Percentiles rank a stretch among this genome's conserved stretches.
Evolutionary conservation across 306 rosid genomes (phyloP).

Genomic region (Castanea crenata): DNA sequence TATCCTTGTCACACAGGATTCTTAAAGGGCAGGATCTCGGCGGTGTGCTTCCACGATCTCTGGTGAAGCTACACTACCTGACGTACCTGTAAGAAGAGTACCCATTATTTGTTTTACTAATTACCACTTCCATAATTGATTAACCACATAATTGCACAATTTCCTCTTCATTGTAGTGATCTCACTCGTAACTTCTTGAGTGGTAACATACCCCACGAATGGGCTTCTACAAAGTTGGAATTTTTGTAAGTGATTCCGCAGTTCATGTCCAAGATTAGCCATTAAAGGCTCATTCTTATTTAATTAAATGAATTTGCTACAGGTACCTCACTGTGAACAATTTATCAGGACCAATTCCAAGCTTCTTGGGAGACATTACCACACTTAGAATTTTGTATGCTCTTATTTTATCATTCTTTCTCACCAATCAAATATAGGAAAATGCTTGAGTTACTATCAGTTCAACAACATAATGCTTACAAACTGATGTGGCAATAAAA

Average conservation of each 20-base stretch:
- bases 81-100: slow-evolving; percentile 13
- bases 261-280: neutral
- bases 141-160: neutral
- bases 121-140: neutral
- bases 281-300: neutral
- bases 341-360: slow-evolving; percentile 28
- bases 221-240: slow-evolving; percentile 33
- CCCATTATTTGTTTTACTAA: neutral
- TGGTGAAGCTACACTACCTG: slow-evolving; percentile 24
- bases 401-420: neutral
- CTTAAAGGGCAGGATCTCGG: slow-evolving; percentile 18
- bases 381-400: neutral
- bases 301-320: neutral
- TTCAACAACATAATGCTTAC: neutral
- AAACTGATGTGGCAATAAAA: too few species aligned
- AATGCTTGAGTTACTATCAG: too few species aligned
- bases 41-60: slow-evolving; percentile 29
- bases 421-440: neutral
- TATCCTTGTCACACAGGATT: neutral
- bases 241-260: slow-evolving; percentile 14
- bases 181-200: slow-evolving; percentile 14
- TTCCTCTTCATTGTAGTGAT: slow-evolving; percentile 7
- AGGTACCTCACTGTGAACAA: slow-evolving; percentile 16
- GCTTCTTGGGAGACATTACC: slow-evolving; percentile 21
- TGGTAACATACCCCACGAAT: slow-evolving; percentile 24